These are phyloP conservation scores for Eimeria tenella DNA, from an alignment of 169 alveolate genomes.

Conservation along the genomic window DNA sequence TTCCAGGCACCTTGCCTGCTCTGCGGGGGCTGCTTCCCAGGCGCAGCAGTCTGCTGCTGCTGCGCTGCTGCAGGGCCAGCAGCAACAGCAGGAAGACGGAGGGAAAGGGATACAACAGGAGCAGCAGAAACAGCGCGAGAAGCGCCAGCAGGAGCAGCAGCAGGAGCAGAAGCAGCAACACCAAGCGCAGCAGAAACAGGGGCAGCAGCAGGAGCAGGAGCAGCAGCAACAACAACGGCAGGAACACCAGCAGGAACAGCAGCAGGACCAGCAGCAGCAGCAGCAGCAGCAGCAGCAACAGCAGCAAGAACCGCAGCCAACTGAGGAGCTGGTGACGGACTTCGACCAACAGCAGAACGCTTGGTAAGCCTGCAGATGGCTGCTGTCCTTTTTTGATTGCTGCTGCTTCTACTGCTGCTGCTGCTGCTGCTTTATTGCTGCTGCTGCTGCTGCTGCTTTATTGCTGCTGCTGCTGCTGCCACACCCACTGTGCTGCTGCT, in stretches of 20 bases:
- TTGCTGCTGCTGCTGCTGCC: constrained; percentile 22
- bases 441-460: background rate
- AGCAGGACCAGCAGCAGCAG: background rate
- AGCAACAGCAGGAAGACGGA: background rate
- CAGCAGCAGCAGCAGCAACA: background rate
- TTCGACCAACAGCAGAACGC: background rate
- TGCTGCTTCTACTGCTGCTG: background rate
- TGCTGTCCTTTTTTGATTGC: background rate
- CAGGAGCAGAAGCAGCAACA: background rate
- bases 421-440: constrained; percentile 29
- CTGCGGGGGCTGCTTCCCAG: background rate
- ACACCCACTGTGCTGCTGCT: background rate
- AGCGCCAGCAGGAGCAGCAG: constrained; percentile 2
- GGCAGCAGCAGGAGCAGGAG: background rate
- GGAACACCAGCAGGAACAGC: background rate
- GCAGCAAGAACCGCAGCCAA: background rate
- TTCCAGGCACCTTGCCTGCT: background rate
- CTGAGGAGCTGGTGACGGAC: no score
- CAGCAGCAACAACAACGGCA: background rate
- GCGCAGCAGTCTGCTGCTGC: background rate
- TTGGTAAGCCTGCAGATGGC: background rate
- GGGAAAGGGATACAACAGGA: background rate
- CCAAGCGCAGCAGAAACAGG: background rate
- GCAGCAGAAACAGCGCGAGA: background rate
- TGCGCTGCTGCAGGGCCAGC: background rate